Evolutionary conservation across 805 yeast genomes (phyloP), one percentile per base, ranked within the genome.

Genomic region (Monosporozyma yasuniensis): DNA sequence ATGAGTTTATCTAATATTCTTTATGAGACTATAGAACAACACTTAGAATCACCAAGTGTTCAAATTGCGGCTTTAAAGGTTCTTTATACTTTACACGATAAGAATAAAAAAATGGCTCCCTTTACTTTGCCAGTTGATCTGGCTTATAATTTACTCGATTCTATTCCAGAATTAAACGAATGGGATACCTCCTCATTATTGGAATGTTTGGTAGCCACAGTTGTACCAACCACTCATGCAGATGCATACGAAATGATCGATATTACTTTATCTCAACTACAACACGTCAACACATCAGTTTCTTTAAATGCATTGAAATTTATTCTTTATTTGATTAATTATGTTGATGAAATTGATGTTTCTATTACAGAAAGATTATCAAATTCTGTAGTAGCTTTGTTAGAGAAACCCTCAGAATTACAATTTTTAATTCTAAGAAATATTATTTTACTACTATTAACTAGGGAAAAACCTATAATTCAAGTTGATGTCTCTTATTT

Each of bases 401-500:
- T 89, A 51, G 73, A 87, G 3, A 87, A 85, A 60, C 87, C 90
- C 0, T 69, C 90, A 0, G 97, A 91, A 64, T 72, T 87, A 23
- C 96, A 88, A 65, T 91, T 89, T 63, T 71, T 89, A 44, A 84
- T 84, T 1, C 71, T 90, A 54, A 72, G 96, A 61, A 91, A 90
- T 62, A 83, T 87, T 45, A 86, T 88, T 23, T 66, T 89, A 30
- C 67, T 90, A 35, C 72, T 90, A 25, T 72, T 88, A 50, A 80
- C 86, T 47, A 77, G 81, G 52, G 81, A 83, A 11, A 73, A 76
- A 21, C 68, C 88, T 50, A 81, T 39, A 66, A 72, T 64, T 23
- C 54, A 54, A 23, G 71, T 85, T 48, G 93, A 86, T 54, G 87
- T 87, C n/a, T 78, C 80, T 48, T 78, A 80, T 68, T 87, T 90